These are phyloP conservation scores for Leccinum solheimii DNA, from an alignment of 1,284 basidiomycete genomes.

Conservation along the genomic window DNA sequence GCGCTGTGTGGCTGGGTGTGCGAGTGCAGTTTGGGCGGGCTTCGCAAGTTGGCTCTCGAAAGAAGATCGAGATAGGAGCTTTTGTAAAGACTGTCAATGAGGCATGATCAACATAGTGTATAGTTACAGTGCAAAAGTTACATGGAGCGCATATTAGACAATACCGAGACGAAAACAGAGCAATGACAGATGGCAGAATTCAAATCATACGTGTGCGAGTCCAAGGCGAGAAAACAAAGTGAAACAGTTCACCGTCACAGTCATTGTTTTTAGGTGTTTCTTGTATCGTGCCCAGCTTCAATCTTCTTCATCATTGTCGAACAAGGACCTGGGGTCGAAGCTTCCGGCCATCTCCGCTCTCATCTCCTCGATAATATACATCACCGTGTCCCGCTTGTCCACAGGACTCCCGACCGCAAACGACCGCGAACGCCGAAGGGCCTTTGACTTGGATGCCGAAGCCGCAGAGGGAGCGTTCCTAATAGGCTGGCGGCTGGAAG, in stretches of 20 bases:
- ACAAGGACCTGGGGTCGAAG: constrained; percentile 22
- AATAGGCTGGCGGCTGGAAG: background rate
- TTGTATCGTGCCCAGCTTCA: constrained; percentile 4
- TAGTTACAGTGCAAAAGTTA: background rate
- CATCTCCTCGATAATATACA: constrained; percentile 21
- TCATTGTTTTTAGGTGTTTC: background rate
- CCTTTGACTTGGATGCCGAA: background rate
- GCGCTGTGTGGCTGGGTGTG: too few species aligned
- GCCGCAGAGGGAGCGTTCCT: background rate
- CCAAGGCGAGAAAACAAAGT: background rate
- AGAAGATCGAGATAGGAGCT: background rate
- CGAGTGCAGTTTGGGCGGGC: background rate
- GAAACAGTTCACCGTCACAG: background rate
- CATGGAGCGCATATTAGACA: background rate
- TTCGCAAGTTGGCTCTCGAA: background rate
- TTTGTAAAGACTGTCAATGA: background rate
- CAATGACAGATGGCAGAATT: background rate
- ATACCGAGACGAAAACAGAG: background rate
- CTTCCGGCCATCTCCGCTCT: constrained; percentile 18
- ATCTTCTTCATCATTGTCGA: constrained; percentile 15
- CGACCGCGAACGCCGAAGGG: constrained; percentile 32
- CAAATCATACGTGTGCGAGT: background rate
- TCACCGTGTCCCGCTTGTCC: constrained; percentile 10
- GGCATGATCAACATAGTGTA: background rate
- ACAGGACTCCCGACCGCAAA: constrained; percentile 13